Evolutionary conservation across 768 basidiomycete species (phyloP), one percentile per base, ranked within the genome.

Genomic region (Suillus alpinus): DNA sequence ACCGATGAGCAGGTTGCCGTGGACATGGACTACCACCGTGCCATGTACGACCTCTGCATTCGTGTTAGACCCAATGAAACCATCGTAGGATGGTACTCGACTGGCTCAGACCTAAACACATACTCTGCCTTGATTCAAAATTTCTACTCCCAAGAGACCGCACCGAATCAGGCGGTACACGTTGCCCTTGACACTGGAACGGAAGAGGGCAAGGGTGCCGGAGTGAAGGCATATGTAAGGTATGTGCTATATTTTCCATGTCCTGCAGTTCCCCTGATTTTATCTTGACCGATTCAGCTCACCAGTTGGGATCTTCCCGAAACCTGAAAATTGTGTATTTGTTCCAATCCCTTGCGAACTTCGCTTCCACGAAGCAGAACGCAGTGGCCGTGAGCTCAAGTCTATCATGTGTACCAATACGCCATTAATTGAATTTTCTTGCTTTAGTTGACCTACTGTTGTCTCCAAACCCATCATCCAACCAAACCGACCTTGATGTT

Each of bases 101-200:
- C 96, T 1, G 92, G 92, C 61, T 89, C 92, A 86, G 65, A 62
- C 57, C 82, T 98, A 59, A 95, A 95, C 77, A 93, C 92, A 7
- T 95, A 94, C 78, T 95, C 95, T 31, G 94, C 96, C 12, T 84
- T 98, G 66, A 95, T 98, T 71, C 96, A 98, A 81, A 94, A 95
- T 76, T 97, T 97, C 78, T 98, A 97, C 76, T 86, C 92, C 43
- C 88, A 92, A 81, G 94, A 98, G 75, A 94, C 93, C 6, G 80
- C 86, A 0, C 92, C 94, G 3, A 86, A 90, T 72, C 92, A 88
- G 36, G 94, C 96, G 3, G 85, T 98, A 52, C 95, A 98, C 73
- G 81, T 98, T 58, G 88, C 94, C 5, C 79, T 98, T 40, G 92
- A 96, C 75, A 95, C 95, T 9, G 90, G 92, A 20, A 80, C 87